Percentiles rank a stretch among this genome's conserved stretches.
These are phyloP conservation scores for Aureoboletus auriporus DNA, from an alignment of 768 basidiomycete genomes.

Conservation along the genomic window DNA sequence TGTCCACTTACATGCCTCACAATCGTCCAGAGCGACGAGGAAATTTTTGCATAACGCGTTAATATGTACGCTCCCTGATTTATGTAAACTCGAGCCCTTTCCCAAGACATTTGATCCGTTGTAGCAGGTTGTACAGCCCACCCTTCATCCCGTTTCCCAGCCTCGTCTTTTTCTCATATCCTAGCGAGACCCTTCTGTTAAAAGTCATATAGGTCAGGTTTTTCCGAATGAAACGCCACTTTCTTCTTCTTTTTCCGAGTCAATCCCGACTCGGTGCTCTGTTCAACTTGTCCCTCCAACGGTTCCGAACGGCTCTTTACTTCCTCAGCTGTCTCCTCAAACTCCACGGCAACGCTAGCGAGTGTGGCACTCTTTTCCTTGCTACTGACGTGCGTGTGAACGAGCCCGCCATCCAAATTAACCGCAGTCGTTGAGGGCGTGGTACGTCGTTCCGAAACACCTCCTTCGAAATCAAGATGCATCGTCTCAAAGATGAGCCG, in stretches of 20 bases:
- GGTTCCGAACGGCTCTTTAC: not conserved
- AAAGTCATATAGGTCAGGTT: constrained; percentile 73
- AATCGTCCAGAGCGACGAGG: no score
- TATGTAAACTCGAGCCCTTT: constrained; percentile 27
- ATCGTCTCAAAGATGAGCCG: constrained; percentile 87
- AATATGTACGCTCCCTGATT: constrained; percentile 1
- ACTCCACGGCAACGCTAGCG: constrained; percentile 41
- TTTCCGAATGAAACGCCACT: constrained; percentile 65
- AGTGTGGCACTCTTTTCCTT: constrained; percentile 16
- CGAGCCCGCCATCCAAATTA: constrained; percentile 12
- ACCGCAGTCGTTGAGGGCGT: constrained; percentile 37
- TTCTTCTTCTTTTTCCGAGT: constrained; percentile 49
- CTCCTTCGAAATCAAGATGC: constrained; percentile 85
- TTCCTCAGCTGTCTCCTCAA: constrained; percentile 32
- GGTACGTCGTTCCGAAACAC: constrained; percentile 72
- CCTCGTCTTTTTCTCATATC: no score
- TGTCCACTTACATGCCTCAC: no score
- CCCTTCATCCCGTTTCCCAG: no score
- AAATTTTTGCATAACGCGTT: no score
- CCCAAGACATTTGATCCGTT: constrained; percentile 10
- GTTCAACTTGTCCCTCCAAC: no score
- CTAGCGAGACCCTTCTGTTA: constrained; percentile 23
- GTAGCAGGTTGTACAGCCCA: no score
- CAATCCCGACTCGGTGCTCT: not conserved
- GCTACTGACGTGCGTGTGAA: constrained; percentile 17